These are phyloP conservation scores for Dentiscutata heterogama DNA, from an alignment of 371 early-diverging fungal genomes.

Conservation along the genomic window DNA sequence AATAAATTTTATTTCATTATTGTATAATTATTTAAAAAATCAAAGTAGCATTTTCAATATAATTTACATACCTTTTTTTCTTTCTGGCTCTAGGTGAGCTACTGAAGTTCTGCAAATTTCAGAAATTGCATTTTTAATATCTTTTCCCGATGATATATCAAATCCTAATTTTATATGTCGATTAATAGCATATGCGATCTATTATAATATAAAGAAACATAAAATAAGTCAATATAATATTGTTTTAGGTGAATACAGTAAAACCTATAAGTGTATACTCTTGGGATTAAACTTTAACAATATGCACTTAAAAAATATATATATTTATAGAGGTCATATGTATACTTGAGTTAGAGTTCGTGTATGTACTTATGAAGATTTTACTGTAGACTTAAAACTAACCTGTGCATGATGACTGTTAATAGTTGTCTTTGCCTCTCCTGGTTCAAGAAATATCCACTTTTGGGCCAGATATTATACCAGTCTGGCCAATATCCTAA, in stretches of 20 bases:
- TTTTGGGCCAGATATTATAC: not conserved
- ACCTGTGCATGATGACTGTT: not conserved
- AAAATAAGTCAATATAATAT: not conserved
- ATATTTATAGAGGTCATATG: no score
- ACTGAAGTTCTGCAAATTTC: not conserved
- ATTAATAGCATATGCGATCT: slow-evolving; percentile 16
- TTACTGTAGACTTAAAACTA: no score
- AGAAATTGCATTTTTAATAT: not conserved
- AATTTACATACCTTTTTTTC: not conserved
- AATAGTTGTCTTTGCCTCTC: slow-evolving; percentile 15
- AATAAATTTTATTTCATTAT: not conserved
- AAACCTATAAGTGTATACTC: no score
- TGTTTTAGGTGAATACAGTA: not conserved
- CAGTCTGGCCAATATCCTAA: not conserved
- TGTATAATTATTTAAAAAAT: not conserved
- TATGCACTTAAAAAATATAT: no score
- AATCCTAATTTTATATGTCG: slow-evolving; percentile 5
- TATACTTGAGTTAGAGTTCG: no score
- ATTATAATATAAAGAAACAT: not conserved
- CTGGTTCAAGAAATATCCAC: slow-evolving; percentile 19
- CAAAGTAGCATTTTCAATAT: no score
- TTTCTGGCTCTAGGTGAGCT: not conserved
- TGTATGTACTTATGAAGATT: no score
- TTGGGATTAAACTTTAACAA: no score
- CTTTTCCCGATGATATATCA: slow-evolving; percentile 7